These are phyloP conservation scores for Microdochium bolleyi DNA, from an alignment of 2,329 filamentous ascomycete species.

Conservation along the genomic window DNA sequence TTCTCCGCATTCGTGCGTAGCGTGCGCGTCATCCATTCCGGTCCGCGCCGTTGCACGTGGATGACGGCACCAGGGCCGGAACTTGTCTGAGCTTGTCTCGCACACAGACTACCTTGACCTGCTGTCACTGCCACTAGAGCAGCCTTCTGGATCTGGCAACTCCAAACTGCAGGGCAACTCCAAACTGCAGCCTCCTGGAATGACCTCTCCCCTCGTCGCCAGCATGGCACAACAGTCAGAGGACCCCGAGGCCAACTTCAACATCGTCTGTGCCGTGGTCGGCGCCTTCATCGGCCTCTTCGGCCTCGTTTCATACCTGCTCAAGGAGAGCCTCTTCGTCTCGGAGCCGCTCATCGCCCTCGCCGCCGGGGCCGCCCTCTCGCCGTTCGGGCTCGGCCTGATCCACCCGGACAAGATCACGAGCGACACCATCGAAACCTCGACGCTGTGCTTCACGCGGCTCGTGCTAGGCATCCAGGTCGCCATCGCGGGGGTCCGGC, in stretches of 20 bases:
- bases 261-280: conserved; percentile 56
- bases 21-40: no score
- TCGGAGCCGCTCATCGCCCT: conserved; percentile 45
- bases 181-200: no score
- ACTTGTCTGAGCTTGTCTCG: no score
- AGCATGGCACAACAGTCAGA: no score
- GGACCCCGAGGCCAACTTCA: conserved; percentile 43
- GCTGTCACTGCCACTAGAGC: no score
- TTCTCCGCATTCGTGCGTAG: no score
- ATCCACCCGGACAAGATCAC: neutral
- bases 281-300: conserved; percentile 66
- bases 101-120: no score
- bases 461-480: conserved; percentile 67
- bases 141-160: no score
- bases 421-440: neutral
- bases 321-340: conserved; percentile 64
- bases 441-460: conserved; percentile 50
- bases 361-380: conserved; percentile 1
- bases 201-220: no score
- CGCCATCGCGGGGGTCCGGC: conserved; percentile 64
- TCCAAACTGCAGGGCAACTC: no score
- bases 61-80: no score
- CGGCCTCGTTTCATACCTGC: conserved; percentile 60
- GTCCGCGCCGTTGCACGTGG: no score
- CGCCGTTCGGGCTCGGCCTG: conserved; percentile 1